phyloP scores from a whole-genome alignment of 768 basidiomycete genomes.

The Termitomyces sp. region DNA sequence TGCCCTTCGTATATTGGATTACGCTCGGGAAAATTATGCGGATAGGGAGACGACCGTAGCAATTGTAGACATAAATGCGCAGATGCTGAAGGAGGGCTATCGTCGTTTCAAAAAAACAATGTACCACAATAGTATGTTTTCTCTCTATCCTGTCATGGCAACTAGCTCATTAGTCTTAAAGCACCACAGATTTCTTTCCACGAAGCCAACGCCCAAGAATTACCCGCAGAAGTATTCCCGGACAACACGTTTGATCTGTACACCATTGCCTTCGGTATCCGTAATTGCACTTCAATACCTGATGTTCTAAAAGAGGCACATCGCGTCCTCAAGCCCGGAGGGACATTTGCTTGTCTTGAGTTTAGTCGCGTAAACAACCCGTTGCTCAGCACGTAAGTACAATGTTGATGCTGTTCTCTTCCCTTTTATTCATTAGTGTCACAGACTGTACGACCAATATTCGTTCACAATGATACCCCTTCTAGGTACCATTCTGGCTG shows the following conservation, averaged over 20 bases:
- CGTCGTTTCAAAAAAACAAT: conserved; percentile 93
- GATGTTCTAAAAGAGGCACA: conserved; percentile 86
- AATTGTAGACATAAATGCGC: conserved; percentile 90
- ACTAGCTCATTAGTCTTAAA: conserved; percentile 25
- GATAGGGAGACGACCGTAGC: conserved; percentile 89
- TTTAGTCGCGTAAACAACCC: conserved; percentile 93
- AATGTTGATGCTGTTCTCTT: neutral
- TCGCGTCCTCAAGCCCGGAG: conserved; percentile 94
- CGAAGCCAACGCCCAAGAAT: conserved; percentile 87
- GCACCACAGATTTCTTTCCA: conserved; percentile 92
- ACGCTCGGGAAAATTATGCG: conserved; percentile 82
- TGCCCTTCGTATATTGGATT: conserved; percentile 88
- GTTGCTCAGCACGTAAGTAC: conserved; percentile 74
- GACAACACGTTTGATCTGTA: conserved; percentile 91
- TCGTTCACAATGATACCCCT: conserved; percentile 95
- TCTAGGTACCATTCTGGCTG: conserved; percentile 94
- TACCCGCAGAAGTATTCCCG: conserved; percentile 63
- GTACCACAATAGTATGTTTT: conserved; percentile 88
- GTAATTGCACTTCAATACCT: conserved; percentile 93
- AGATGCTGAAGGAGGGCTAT: conserved; percentile 93
- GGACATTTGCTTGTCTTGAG: conserved; percentile 92
- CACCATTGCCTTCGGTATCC: conserved; percentile 97
- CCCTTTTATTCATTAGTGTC: conserved; percentile 3
- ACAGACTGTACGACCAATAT: conserved; percentile 89
- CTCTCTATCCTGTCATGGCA: neutral